These are phyloP conservation scores for Blumeriella jaapii DNA, from an alignment of 2,329 filamentous ascomycete genomes.

Conservation along the genomic window DNA sequence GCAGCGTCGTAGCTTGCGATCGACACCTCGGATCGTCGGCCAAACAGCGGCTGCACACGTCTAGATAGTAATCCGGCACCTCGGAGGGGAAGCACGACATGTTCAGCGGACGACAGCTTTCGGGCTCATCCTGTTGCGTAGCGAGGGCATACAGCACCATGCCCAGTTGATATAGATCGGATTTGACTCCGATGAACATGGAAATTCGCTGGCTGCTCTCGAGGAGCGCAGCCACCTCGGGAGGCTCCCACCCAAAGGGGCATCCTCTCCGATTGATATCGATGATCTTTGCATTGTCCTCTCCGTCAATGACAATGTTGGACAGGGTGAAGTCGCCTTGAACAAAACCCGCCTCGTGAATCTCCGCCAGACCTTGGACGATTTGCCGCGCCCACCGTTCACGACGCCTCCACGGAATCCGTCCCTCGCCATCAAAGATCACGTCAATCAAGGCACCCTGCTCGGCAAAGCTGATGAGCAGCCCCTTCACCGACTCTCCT, in stretches of 20 bases:
- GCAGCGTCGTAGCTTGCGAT: constrained; percentile 59
- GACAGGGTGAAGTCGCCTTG: constrained; percentile 96
- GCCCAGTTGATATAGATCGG: constrained; percentile 87
- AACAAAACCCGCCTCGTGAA: constrained; percentile 92
- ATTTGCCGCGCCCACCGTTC: constrained; percentile 89
- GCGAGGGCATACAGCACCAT: constrained; percentile 93
- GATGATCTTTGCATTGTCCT: constrained; percentile 87
- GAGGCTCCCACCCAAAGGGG: constrained; percentile 94
- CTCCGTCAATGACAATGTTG: constrained; percentile 84
- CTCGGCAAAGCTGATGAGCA: constrained; percentile 80
- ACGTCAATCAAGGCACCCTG: constrained; percentile 83
- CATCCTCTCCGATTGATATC: constrained; percentile 98
- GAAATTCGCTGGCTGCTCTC: constrained; percentile 81
- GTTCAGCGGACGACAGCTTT: constrained; percentile 61
- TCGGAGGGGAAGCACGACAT: constrained; percentile 42
- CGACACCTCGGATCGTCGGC: constrained; percentile 62
- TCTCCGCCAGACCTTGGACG: constrained; percentile 76
- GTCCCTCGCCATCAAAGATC: constrained; percentile 64
- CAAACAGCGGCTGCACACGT: constrained; percentile 60
- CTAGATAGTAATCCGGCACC: constrained; percentile 74
- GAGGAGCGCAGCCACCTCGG: constrained; percentile 76
- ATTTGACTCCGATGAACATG: constrained; percentile 98
- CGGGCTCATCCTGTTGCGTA: constrained; percentile 80
- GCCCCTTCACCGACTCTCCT: constrained; percentile 64
- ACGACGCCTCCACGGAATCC: constrained; percentile 55